phyloP scores from a whole-genome alignment of 225 moss, liverwort and hornwort genomes.

The Takakia lepidozioides region DNA sequence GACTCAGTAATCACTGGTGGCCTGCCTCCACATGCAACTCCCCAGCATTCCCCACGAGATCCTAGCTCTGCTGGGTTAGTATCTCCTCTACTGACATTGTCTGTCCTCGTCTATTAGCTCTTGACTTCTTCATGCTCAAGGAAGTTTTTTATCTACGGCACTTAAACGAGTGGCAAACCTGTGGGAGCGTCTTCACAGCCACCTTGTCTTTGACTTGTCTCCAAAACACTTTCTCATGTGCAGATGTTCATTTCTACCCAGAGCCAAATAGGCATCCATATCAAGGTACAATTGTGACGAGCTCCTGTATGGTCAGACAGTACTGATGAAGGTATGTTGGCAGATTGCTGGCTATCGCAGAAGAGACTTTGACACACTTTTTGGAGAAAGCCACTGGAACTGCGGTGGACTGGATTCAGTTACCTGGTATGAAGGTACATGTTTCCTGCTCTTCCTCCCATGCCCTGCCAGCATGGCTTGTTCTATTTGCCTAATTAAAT shows the following conservation, averaged over 20 bases:
- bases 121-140: not conserved
- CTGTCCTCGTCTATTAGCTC: no score
- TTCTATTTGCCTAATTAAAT: no score
- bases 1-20: constrained; percentile 98
- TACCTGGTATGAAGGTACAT: constrained; percentile 71
- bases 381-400: constrained; percentile 63
- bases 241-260: no score
- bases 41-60: constrained; percentile 92
- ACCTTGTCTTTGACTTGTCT: no score
- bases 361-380: constrained; percentile 57
- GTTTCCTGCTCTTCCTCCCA: no score
- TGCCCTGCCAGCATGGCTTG: no score
- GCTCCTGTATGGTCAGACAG: no score
- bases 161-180: no score
- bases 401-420: constrained; percentile 69
- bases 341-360: constrained; percentile 56
- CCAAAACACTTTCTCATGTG: not conserved
- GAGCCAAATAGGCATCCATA: no score
- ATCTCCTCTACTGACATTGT: not conserved
- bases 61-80: constrained; percentile 94
- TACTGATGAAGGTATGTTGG: no score
- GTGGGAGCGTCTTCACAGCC: not conserved
- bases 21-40: constrained; percentile 88
- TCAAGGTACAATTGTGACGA: no score
- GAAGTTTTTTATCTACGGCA: not conserved